Evolutionary conservation across 2,329 filamentous ascomycete genomes (phyloP).

Genomic region (Pestalotiopsis sp.): DNA sequence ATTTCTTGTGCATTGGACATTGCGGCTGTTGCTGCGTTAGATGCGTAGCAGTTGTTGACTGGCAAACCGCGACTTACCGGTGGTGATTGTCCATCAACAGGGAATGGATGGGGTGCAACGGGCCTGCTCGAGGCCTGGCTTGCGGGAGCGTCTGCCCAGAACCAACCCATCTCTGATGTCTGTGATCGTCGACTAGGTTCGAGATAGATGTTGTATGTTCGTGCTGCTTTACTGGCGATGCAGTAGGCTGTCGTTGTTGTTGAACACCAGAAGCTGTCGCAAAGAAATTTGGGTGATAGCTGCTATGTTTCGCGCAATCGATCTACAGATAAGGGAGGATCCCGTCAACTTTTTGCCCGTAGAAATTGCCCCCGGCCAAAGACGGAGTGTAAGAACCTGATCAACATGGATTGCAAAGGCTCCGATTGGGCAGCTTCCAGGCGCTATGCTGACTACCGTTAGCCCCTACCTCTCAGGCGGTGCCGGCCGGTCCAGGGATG

Average conservation of each 20-base stretch:
- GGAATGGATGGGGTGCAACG: constrained; percentile 26
- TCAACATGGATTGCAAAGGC: background rate
- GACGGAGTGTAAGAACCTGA: background rate
- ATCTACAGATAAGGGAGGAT: constrained; percentile 6
- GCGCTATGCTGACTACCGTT: background rate
- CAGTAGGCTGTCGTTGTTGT: background rate
- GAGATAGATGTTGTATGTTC: background rate
- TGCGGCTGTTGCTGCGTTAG: constrained; percentile 39
- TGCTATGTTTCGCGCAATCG: constrained; percentile 3
- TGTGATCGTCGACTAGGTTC: background rate
- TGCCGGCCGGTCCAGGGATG: background rate
- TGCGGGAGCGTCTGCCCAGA: constrained; percentile 58
- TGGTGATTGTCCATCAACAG: constrained; percentile 34
- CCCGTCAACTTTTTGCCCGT: constrained; percentile 13
- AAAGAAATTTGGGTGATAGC: background rate
- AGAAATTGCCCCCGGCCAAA: constrained; percentile 5
- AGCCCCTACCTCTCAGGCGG: background rate
- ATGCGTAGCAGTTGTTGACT: constrained; percentile 19
- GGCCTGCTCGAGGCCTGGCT: constrained; percentile 24
- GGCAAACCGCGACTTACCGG: constrained; percentile 36
- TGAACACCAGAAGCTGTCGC: background rate
- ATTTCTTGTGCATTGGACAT: constrained; percentile 60
- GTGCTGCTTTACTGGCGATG: background rate
- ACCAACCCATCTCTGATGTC: constrained; percentile 59
- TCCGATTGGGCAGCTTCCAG: background rate